Conservation (phyloP, 768 basidiomycete species). For the Pleurotus tuber-regium region DNA sequence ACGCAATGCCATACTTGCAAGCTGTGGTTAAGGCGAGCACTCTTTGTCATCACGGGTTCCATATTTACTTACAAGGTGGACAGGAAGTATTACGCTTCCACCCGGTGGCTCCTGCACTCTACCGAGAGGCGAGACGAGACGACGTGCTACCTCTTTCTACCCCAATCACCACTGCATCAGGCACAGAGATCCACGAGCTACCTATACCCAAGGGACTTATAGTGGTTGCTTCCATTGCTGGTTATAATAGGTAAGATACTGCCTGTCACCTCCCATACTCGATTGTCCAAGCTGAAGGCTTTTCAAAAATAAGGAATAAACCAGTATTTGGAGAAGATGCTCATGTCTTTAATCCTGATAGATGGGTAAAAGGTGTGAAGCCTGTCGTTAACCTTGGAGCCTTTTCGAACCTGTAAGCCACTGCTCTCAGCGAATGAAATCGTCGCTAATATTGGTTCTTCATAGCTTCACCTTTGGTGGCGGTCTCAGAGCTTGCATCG, state of each 20-base stretch:
- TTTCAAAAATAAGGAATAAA: no score
- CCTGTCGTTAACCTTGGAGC: slow-evolving; percentile 44
- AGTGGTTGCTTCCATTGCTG: slow-evolving; percentile 33
- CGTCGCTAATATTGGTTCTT: not conserved
- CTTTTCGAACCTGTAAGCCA: slow-evolving; percentile 43
- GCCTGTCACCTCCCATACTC: not conserved
- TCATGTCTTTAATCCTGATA: no score
- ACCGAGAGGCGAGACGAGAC: slow-evolving; percentile 6
- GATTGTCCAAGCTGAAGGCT: not conserved
- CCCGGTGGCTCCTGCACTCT: slow-evolving; percentile 20
- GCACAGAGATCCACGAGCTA: slow-evolving; percentile 32
- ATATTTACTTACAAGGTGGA: not conserved
- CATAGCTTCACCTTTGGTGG: slow-evolving; percentile 29
- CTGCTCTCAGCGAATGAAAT: not conserved
- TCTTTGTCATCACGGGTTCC: not conserved
- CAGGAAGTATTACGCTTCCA: slow-evolving; percentile 32
- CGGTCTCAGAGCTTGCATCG: slow-evolving; percentile 32
- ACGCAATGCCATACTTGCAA: slow-evolving; percentile 46
- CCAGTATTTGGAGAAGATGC: no score
- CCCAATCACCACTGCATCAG: slow-evolving; percentile 36
- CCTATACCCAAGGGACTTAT: slow-evolving; percentile 39
- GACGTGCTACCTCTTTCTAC: slow-evolving; percentile 39
- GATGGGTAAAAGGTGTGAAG: no score
- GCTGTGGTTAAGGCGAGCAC: slow-evolving; percentile 42
- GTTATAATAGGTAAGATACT: slow-evolving; percentile 8